These are phyloP conservation scores for Verticillium tricorpus DNA, from an alignment of 2,329 filamentous ascomycete species.

Conservation along the genomic window DNA sequence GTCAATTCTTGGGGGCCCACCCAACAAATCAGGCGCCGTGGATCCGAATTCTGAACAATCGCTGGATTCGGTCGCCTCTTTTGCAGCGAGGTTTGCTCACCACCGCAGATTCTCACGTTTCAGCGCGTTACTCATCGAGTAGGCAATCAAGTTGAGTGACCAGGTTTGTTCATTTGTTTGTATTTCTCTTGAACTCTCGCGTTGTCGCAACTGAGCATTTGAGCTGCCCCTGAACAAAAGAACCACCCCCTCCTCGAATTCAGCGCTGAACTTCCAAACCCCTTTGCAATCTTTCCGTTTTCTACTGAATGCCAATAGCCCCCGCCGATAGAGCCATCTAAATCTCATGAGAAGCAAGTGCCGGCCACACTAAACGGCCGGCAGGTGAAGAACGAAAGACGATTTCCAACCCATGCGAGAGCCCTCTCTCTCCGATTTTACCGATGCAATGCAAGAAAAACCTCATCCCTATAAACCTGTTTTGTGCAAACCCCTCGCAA, in stretches of 20 bases:
- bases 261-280: background rate
- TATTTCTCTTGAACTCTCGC: background rate
- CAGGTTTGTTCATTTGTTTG: background rate
- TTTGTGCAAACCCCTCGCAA: background rate
- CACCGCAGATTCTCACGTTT: too few relatives aligned
- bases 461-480: background rate
- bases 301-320: slow-evolving; percentile 2
- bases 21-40: too few relatives aligned
- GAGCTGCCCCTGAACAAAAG: background rate
- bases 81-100: too few relatives aligned
- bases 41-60: too few relatives aligned
- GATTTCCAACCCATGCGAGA: background rate
- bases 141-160: too few relatives aligned
- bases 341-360: slow-evolving; percentile 1
- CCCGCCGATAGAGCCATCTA: background rate
- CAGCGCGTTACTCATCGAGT: too few relatives aligned
- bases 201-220: background rate
- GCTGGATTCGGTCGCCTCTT: too few relatives aligned
- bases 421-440: background rate
- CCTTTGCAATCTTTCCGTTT: slow-evolving; percentile 1
- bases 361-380: background rate
- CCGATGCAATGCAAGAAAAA: background rate
- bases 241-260: background rate
- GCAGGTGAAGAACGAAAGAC: background rate
- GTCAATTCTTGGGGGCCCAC: too few relatives aligned